Evolutionary conservation across 73 alveolate genomes (phyloP), one percentile per base, ranked within the genome.

Genomic region (Stentor coeruleus): DNA sequence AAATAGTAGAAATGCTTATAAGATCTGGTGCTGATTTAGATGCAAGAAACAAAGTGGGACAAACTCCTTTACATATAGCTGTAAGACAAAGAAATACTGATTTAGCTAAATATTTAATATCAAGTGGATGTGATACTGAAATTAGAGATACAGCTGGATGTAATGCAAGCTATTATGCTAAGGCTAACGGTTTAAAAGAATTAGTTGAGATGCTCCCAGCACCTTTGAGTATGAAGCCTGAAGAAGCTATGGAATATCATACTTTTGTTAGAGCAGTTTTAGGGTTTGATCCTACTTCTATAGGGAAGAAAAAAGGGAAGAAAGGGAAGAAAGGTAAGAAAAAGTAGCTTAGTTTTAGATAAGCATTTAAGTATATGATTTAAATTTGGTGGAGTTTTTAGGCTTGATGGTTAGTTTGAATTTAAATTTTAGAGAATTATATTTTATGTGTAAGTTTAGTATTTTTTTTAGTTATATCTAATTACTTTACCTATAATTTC

Each of bases 181-280:
- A 89, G 41, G 81, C 82, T 57, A 81, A 81, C 39, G 85, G 85
- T n/a, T 90, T 86, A 37, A 36, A 73, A 14, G 92, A 86, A 3
- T 55, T 89, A 31, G 39, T 74, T 36, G 88, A 85, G 59, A 36
- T 72, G 4, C 58, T 89, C 36, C 92, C 92, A 2, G 92, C 85
- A n/a, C 92, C 95, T 1, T 81, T 89, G 3, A 89, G 79, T 41
- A 86, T 89, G 49, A 72, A 88, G 35, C 84, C 88, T 41, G 95
- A 89, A 59, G 95, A 89, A 60, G 88, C 66, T 28, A 83, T 83
- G 59, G 89, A 83, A 3, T 87, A 87, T 60, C 82, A 74, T 3
- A 3, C 4, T 35, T 35, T 59, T 6, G 84, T 83, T 26, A 83
- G 93, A 86, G 89, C 80, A 20, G 74, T 39, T 38, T 81, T 66